A percentile compares a stretch with the other conserved stretches of the same genome.
Conservation (phyloP, 139 green algal species). For the Trebouxia sp. region DNA sequence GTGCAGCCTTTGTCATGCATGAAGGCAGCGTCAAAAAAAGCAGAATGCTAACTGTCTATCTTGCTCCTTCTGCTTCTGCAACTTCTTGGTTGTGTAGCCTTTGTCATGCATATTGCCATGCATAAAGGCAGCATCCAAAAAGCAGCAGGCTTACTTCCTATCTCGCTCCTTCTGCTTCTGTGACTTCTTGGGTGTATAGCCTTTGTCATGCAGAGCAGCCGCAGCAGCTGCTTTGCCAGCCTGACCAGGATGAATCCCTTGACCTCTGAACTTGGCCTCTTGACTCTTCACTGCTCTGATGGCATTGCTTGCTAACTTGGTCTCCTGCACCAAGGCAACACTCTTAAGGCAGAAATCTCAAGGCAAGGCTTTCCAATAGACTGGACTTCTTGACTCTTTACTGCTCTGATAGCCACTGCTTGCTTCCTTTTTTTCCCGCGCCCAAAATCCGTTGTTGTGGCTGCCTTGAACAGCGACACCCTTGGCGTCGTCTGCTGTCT, state of each 20-base stretch:
- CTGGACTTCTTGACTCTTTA: too few species aligned
- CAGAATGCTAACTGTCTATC: neutral
- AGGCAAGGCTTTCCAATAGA: too few species aligned
- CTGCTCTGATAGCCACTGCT: too few species aligned
- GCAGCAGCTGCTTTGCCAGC: constrained; percentile 64
- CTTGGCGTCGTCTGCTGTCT: constrained; percentile 4
- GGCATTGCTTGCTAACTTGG: neutral
- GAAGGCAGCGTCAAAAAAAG: constrained; percentile 46
- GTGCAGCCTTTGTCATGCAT: neutral
- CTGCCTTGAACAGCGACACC: too few species aligned
- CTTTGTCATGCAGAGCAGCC: constrained; percentile 36
- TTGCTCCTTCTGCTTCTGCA: constrained; percentile 48
- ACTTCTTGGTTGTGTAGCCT: constrained; percentile 28
- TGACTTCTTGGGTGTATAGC: constrained; percentile 35
- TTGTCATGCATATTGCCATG: neutral
- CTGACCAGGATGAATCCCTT: constrained; percentile 60
- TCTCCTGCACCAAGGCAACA: neutral
- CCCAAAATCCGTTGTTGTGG: too few species aligned
- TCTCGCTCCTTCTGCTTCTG: constrained; percentile 50
- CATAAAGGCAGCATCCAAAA: constrained; percentile 42
- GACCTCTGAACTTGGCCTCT: constrained; percentile 54
- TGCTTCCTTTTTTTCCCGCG: too few species aligned
- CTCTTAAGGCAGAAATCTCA: too few species aligned
- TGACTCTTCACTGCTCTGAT: constrained; percentile 60
- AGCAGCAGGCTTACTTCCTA: constrained; percentile 6